phyloP scores from a whole-genome alignment of 2,329 filamentous ascomycete genomes.

The Albophoma yamanashiensis region DNA sequence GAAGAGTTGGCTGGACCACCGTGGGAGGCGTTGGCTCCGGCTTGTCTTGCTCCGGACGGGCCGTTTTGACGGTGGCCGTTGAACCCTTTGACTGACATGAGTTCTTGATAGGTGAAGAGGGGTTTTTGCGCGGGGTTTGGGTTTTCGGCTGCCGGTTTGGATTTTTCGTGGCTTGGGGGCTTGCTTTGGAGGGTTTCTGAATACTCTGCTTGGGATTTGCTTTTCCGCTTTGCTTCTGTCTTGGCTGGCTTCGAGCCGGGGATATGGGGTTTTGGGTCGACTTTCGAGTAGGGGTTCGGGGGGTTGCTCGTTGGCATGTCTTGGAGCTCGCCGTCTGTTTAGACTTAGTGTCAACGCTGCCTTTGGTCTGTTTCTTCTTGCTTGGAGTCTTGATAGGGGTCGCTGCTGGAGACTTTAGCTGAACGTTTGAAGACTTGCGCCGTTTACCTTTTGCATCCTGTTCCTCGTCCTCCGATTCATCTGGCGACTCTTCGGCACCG shows the following conservation, averaged over 20 bases:
- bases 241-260: not conserved
- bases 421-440: constrained; percentile 13
- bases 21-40: not conserved
- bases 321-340: constrained; percentile 16
- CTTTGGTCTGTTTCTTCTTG: constrained; percentile 13
- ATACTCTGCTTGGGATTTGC: not conserved
- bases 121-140: not conserved
- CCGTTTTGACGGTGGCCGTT: not conserved
- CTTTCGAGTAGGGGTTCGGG: not conserved
- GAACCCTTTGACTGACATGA: not conserved
- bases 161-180: not conserved
- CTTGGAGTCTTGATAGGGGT: constrained; percentile 16
- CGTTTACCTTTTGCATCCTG: constrained; percentile 23
- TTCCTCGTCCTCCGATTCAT: constrained; percentile 20
- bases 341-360: constrained; percentile 20
- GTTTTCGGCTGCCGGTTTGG: not conserved
- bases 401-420: constrained; percentile 11
- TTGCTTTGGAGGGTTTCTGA: not conserved
- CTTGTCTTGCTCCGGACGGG: not conserved
- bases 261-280: not conserved
- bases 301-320: not conserved
- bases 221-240: not conserved
- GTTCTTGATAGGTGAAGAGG: not conserved
- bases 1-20: not conserved
- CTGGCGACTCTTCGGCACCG: constrained; percentile 13